These are phyloP conservation scores for Leishmania amazonensis DNA, from an alignment of 208 protist species.

Conservation along the genomic window DNA sequence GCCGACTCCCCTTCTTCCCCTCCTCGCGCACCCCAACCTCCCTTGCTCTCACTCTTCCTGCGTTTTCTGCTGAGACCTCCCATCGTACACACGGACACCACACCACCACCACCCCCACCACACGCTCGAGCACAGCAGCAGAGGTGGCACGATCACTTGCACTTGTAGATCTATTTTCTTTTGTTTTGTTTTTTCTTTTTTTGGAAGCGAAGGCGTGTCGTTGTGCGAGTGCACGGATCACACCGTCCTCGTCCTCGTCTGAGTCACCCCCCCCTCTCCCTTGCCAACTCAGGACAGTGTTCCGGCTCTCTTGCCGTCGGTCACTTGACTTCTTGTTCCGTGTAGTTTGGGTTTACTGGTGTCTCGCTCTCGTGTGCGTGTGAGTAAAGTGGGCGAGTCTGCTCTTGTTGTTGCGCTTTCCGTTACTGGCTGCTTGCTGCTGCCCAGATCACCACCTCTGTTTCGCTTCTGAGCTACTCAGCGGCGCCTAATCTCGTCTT, in stretches of 20 bases:
- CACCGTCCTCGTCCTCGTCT: not conserved
- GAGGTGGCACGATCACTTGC: not conserved
- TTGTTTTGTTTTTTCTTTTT: constrained; percentile 6
- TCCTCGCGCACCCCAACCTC: not conserved
- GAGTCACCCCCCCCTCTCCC: not conserved
- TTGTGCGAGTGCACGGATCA: constrained; percentile 1
- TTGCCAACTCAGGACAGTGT: constrained; percentile 2
- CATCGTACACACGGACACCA: not conserved
- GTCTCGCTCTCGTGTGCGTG: not conserved
- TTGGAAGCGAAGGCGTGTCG: not conserved
- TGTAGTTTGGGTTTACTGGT: not conserved
- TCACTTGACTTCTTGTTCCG: not conserved
- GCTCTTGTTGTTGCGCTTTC: not conserved
- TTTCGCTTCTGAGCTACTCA: not conserved
- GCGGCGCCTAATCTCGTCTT: not conserved
- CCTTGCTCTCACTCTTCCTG: not conserved
- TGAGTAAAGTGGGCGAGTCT: not conserved
- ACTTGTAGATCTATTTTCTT: not conserved
- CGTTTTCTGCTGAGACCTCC: not conserved
- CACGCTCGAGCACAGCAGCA: not conserved
- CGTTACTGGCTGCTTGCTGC: not conserved
- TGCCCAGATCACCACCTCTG: not conserved
- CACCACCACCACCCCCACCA: not conserved
- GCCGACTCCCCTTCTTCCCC: not conserved
- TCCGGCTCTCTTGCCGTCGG: not conserved